Evolutionary conservation across 2,329 filamentous ascomycete species (phyloP), one percentile per base, ranked within the genome.

Genomic region (Gliomastix tumulicola): DNA sequence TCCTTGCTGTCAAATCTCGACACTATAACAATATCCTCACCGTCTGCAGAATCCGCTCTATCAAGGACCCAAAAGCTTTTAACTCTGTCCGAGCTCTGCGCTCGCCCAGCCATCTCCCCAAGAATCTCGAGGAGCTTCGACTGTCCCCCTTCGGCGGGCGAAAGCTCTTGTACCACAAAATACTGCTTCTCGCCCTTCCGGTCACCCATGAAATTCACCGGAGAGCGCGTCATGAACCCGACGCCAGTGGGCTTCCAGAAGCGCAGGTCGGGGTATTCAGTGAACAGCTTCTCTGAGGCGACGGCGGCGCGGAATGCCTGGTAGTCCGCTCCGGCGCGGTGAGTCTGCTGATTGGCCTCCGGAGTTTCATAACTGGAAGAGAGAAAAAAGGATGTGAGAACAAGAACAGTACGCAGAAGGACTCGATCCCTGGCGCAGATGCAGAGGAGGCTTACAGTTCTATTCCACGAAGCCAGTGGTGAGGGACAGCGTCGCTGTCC

Each of bases 391-490:
- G 10, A 12, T 17, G 20, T 13, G 25, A 20, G 19, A 34, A 17
- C 28, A 12, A 7, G 16, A 17, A 32, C 30, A 22, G 28, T 15
- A 27, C n/a, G n/a, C n/a, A n/a, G n/a, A n/a, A n/a, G n/a, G n/a
- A n/a, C n/a, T 25, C n/a, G 22, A n/a, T 25, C n/a, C 9, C n/a
- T 25, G 22, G 22, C 9, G 22, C 9, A 25, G 22, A 25, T 9
- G 22, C 9, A n/a, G 11, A 16, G 10, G 16, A 12, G 6, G 30
- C 43, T 25, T n/a, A 45, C 43, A 43, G 33, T 39, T 45, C 43
- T 15, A 45, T 30, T 5, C 43, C 43, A 4, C 41, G 36, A 16
- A 45, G 28, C 38, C 39, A 45, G 21, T 45, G 41, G 20, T 31
- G 19, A 12, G 43, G 43, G 8, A 45, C 41, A 8, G 25, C 31